These are phyloP conservation scores for Jatropha multifida DNA, from an alignment of 441 rosid genomes.

Conservation along the genomic window DNA sequence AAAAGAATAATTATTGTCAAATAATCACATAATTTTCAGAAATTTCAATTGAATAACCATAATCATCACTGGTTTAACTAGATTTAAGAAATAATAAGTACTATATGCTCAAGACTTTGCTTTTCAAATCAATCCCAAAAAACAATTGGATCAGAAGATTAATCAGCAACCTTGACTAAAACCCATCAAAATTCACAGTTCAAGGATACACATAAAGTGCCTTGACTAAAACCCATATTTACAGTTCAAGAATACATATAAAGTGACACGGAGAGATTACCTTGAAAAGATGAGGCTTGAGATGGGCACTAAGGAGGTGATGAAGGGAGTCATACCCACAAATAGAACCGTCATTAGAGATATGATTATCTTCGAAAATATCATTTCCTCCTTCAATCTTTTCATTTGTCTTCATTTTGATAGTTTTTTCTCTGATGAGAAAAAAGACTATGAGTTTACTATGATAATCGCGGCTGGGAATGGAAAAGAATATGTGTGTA, in stretches of 20 bases:
- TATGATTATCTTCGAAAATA: conserved; percentile 12
- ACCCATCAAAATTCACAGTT: neutral
- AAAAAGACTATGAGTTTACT: neutral
- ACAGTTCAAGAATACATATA: neutral
- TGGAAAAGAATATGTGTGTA: neutral
- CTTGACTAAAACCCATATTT: neutral
- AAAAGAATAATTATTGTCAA: conserved; percentile 15
- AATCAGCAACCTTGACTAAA: neutral
- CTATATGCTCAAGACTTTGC: neutral
- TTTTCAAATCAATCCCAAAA: neutral
- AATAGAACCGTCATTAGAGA: conserved; percentile 53
- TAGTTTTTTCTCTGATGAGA: neutral
- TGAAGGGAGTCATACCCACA: conserved; percentile 83
- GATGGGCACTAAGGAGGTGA: conserved; percentile 65
- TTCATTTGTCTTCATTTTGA: conserved; percentile 25
- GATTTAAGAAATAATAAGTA: neutral
- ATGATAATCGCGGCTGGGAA: neutral
- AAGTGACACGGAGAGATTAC: conserved; percentile 29
- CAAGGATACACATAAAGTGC: neutral
- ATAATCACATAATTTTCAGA: neutral
- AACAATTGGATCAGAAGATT: neutral
- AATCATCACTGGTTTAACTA: neutral
- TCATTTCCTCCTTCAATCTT: conserved; percentile 28
- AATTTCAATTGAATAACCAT: neutral
- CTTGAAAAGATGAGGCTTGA: conserved; percentile 75